phyloP scores from a whole-genome alignment of 495 filamentous ascomycete species.

The Talaromyces wortmannii region DNA sequence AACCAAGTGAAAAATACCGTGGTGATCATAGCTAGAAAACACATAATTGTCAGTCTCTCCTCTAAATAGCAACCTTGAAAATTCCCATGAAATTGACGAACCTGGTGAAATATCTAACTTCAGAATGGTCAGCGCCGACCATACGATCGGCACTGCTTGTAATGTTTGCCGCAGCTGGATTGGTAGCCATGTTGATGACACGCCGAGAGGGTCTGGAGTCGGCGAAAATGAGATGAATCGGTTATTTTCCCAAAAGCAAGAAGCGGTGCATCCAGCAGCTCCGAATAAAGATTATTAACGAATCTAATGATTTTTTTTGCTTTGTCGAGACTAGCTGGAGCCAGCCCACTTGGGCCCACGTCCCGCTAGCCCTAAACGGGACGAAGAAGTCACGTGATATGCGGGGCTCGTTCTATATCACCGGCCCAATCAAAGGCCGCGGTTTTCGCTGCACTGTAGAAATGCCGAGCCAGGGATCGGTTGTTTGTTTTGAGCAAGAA shows the following conservation, averaged over 20 bases:
- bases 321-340: background rate
- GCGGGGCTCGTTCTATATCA: background rate
- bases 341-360: background rate
- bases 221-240: background rate
- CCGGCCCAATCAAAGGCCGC: background rate
- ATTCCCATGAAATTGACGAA: slow-evolving; percentile 24
- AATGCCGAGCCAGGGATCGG: background rate
- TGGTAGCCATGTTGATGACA: background rate
- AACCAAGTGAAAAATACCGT: slow-evolving; percentile 55
- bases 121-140: slow-evolving; percentile 70
- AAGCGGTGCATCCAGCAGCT: too few relatives aligned
- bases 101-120: slow-evolving; percentile 98
- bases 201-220: too few relatives aligned
- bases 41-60: too few relatives aligned
- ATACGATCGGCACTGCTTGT: slow-evolving; percentile 43
- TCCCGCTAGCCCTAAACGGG: background rate
- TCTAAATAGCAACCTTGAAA: too few relatives aligned
- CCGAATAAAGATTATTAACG: too few relatives aligned
- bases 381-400: background rate
- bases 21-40: slow-evolving; percentile 76
- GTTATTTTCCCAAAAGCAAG: background rate
- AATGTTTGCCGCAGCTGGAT: background rate
- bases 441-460: background rate
- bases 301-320: background rate
- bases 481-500: background rate